Evolutionary conservation across 1,284 basidiomycete species (phyloP).

Genomic region (Trametes sp.): DNA sequence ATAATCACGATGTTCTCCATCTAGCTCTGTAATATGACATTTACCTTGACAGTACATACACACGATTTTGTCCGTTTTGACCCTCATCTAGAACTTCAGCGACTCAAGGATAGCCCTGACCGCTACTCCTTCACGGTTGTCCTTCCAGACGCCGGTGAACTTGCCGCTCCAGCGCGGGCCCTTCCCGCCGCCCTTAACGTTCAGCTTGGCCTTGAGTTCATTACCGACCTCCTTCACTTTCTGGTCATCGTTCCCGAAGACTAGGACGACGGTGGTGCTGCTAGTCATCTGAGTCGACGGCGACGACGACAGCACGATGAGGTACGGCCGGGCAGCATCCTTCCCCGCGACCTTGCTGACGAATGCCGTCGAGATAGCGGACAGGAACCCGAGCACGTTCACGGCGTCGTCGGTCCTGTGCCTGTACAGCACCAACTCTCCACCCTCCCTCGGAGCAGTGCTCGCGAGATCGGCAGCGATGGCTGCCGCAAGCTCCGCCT

Average conservation of each 20-base stretch:
- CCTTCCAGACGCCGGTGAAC: slow-evolving; percentile 52
- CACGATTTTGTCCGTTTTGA: neutral
- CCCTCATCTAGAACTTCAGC: slow-evolving; percentile 2
- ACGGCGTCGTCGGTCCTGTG: slow-evolving; percentile 69
- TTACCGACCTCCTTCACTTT: slow-evolving; percentile 69
- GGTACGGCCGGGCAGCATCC: slow-evolving; percentile 45
- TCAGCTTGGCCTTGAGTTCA: slow-evolving; percentile 60
- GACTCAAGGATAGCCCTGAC: slow-evolving; percentile 48
- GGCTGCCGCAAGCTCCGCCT: slow-evolving; percentile 69
- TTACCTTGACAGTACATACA: neutral
- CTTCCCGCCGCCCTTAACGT: slow-evolving; percentile 72
- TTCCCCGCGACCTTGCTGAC: slow-evolving; percentile 36
- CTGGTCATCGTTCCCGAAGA: slow-evolving; percentile 65
- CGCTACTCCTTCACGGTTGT: slow-evolving; percentile 39
- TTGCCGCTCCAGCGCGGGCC: slow-evolving; percentile 75
- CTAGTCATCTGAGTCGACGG: slow-evolving; percentile 58
- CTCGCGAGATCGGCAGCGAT: slow-evolving; percentile 55
- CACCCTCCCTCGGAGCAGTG: slow-evolving; percentile 27
- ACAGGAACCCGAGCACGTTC: slow-evolving; percentile 69
- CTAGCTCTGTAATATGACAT: neutral
- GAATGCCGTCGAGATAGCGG: slow-evolving; percentile 60
- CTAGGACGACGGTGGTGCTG: slow-evolving; percentile 63
- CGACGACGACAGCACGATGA: slow-evolving; percentile 69
- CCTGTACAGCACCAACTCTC: slow-evolving; percentile 49
- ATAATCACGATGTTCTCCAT: slow-evolving; percentile 7